phyloP scores from a whole-genome alignment of 2,329 filamentous ascomycete genomes.

The Ceratocystiopsis brevicomis region DNA sequence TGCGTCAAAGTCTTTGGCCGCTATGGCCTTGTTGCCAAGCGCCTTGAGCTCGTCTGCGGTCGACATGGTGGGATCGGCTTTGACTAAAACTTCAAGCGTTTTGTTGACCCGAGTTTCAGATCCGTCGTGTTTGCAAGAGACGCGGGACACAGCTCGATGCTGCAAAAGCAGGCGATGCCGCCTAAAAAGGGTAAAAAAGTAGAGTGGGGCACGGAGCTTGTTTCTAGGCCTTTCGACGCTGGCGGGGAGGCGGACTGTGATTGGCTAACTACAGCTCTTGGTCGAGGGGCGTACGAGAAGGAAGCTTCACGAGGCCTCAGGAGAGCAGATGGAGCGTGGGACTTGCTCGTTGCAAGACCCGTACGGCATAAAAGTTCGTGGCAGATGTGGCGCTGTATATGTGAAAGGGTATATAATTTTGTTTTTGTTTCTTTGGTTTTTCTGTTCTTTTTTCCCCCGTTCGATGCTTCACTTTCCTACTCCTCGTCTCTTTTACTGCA shows the following conservation, averaged over 20 bases:
- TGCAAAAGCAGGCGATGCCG: not conserved
- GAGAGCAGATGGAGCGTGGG: no score
- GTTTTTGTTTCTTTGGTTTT: no score
- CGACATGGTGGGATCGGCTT: slow-evolving; percentile 23
- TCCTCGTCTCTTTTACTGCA: no score
- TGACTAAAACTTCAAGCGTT: not conserved
- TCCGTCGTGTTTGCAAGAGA: not conserved
- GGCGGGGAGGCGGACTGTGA: slow-evolving; percentile 1
- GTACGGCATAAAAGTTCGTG: no score
- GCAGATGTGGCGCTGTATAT: no score
- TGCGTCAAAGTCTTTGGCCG: slow-evolving; percentile 88
- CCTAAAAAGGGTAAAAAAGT: not conserved
- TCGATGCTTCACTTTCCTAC: no score
- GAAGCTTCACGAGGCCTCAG: no score
- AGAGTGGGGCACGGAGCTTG: slow-evolving; percentile 6
- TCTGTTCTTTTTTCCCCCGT: no score
- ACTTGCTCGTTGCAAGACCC: no score
- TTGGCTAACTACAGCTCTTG: slow-evolving; percentile 2
- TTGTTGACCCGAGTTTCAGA: not conserved
- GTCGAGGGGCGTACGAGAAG: no score
- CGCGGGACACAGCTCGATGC: not conserved
- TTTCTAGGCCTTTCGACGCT: slow-evolving; percentile 13
- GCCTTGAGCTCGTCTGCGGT: slow-evolving; percentile 73
- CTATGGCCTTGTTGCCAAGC: slow-evolving; percentile 95
- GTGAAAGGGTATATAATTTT: no score